Base-by-base conservation (phyloP, 768 basidiomycete genomes). In the Trametes maxima region DNA sequence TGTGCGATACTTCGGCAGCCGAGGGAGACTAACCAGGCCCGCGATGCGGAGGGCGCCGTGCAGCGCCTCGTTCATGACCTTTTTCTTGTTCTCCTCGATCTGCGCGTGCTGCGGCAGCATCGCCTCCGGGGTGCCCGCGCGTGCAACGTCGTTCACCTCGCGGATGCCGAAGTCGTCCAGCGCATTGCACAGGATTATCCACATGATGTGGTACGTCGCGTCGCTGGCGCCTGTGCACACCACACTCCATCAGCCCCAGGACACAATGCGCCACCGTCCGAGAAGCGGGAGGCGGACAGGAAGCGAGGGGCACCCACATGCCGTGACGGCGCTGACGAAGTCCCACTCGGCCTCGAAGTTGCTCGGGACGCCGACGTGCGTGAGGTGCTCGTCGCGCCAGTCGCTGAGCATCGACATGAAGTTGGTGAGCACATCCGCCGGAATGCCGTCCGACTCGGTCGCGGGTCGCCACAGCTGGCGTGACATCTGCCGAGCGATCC, bases 161-260 rank as follows among this genome's bases (percentile, higher is more conserved):
- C 85, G 85, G 59, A 96, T 79, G 12, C 93, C 93, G 69, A 84
- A 94, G 59, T 95, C 93, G 59, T 92, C 88, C 64, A 96, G 74
- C 1, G 94, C 93, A 63, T 81, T 86, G 73, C 90, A 89, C 4
- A 94, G 74, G 43, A 87, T 84, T 61, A 95, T 86, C 93, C 92
- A 96, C 85, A 95, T 89, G 67, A 90, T 85, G 75, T 97, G 94
- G 71, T 91, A 95, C 28, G 90, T 92, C 28, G 92, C 90, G 70
- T 95, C 91, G 69, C 89, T 92, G 19, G 90, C 89, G 66, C 90
- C 90, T 77, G 78, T 78, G 57, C 50, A 78, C 78, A 35, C 81
- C 22, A 47, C 80, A 11, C 14, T 44, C 79, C 80, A 80, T 84
- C 59, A 57, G 62, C 22, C 44, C 52, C 4, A 17, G 40, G 44